A percentile compares a stretch with the other conserved stretches of the same genome.
These are phyloP conservation scores for Ilyonectria robusta DNA, from an alignment of 2,329 filamentous ascomycete species.

Conservation along the genomic window DNA sequence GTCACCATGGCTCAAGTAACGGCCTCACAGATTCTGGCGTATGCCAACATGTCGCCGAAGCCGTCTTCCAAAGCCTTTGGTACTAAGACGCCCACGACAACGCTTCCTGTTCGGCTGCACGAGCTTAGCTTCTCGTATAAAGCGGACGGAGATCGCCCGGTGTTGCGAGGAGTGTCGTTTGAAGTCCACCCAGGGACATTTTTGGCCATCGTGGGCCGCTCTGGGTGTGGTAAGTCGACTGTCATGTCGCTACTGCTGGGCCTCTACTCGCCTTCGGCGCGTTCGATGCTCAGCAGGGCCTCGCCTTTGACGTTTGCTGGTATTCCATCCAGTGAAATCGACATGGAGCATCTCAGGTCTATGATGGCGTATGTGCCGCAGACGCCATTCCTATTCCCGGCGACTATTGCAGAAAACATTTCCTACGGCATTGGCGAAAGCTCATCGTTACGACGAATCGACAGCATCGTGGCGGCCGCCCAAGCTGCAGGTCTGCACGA, in stretches of 20 bases:
- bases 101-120: conserved; percentile 62
- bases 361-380: conserved; percentile 80
- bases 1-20: conserved; percentile 81
- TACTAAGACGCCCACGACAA: conserved; percentile 41
- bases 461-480: conserved; percentile 66
- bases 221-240: conserved; percentile 93
- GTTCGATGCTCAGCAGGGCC: conserved; percentile 5
- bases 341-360: conserved; percentile 72
- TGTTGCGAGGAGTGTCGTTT: conserved; percentile 78
- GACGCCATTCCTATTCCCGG: conserved; percentile 82
- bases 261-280: conserved; percentile 69
- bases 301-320: conserved; percentile 70
- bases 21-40: conserved; percentile 79
- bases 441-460: conserved; percentile 63
- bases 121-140: conserved; percentile 82
- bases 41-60: conserved; percentile 71
- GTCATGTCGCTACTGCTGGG: conserved; percentile 81
- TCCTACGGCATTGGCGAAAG: conserved; percentile 77
- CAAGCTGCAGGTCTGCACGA: conserved; percentile 78
- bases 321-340: conserved; percentile 69
- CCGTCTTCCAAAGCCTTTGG: conserved; percentile 72
- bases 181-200: conserved; percentile 73
- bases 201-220: conserved; percentile 85
- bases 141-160: conserved; percentile 61
- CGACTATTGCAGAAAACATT: conserved; percentile 85